Base-by-base conservation (phyloP, 805 yeast genomes). In the Zygosaccharomyces rouxii region DNA sequence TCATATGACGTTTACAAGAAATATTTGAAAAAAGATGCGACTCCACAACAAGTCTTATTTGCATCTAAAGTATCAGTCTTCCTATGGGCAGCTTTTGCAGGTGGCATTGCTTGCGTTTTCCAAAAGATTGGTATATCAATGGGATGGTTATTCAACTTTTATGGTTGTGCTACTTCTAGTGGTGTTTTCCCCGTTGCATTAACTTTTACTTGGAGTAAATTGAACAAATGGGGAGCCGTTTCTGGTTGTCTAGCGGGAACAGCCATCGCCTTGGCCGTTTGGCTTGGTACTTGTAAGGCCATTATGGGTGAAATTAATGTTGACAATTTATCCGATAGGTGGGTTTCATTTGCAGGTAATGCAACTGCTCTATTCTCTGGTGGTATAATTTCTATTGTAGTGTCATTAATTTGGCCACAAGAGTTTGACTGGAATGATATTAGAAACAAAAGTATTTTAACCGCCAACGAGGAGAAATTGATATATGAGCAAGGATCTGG, bases 1-100 rank as follows among this genome's bases (percentile, higher is more conserved):
- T 73, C 79, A 2, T 76, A 71, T 54, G 80, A 76, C 57, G 67
- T 74, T 48, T 76, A 69, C 62, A 69, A 72, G 56, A 66, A 71
- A 42, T 76, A 75, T 56, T 55, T 73, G 48, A 71, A 70, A 40
- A 71, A 71, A 42, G 51, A 62, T 3, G 80, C 80, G 7, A 56
- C 68, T n/a, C 73, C 75, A 43, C 59, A 62, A 21, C 67, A 71
- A 44, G 68, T 76, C 54, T 69, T 75, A 31, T 56, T 61, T 22
- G 72, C 70, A 3, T 72, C 79, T 1, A 78, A 76, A 51, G 52
- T 66, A 16, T 62, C 71, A 11, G 79, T 76, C 33, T 67, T 75
- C 23, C 53, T 65, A 30, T 69, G 69, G 74, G 72, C 54, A 7
- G 23, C 46, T 7, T 68, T 69, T 47, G 56, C 71, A 16, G 71